These are phyloP conservation scores for Bullera alba DNA, from an alignment of 768 basidiomycete genomes.

Conservation along the genomic window DNA sequence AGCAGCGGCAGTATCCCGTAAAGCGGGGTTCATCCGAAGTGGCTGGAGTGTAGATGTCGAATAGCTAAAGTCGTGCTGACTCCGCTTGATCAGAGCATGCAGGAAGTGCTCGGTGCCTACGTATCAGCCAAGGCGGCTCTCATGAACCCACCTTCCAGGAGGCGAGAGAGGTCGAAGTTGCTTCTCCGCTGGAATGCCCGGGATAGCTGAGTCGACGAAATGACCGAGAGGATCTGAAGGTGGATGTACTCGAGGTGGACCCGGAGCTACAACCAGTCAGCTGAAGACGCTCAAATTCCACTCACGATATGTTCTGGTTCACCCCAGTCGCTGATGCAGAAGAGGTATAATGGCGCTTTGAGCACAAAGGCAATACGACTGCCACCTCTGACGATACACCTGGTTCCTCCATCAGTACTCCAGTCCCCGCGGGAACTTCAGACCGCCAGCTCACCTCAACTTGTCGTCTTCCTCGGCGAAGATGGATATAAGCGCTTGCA, in stretches of 20 bases:
- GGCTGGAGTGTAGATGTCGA: constrained; percentile 73
- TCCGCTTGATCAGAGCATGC: constrained; percentile 59
- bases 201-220: constrained; percentile 74
- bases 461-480: constrained; percentile 87
- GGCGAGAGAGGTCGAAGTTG: constrained; percentile 70
- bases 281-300: no score
- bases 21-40: constrained; percentile 61
- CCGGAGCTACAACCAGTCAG: constrained; percentile 58
- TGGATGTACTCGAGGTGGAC: constrained; percentile 92
- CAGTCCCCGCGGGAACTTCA: no score
- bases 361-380: constrained; percentile 79
- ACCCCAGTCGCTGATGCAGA: constrained; percentile 82
- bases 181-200: constrained; percentile 79
- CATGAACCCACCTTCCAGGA: constrained; percentile 44
- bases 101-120: constrained; percentile 77
- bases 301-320: constrained; percentile 94
- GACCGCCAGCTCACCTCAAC: constrained; percentile 41
- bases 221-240: constrained; percentile 82
- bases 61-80: constrained; percentile 75
- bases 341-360: constrained; percentile 82
- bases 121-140: neutral
- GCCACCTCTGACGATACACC: constrained; percentile 76
- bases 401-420: constrained; percentile 40
- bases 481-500: constrained; percentile 92
- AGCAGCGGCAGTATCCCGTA: constrained; percentile 72